Evolutionary conservation across 176 grass and related monocot species (phyloP), one percentile per base, ranked within the genome.

Genomic region (Aegilops tauschii): DNA sequence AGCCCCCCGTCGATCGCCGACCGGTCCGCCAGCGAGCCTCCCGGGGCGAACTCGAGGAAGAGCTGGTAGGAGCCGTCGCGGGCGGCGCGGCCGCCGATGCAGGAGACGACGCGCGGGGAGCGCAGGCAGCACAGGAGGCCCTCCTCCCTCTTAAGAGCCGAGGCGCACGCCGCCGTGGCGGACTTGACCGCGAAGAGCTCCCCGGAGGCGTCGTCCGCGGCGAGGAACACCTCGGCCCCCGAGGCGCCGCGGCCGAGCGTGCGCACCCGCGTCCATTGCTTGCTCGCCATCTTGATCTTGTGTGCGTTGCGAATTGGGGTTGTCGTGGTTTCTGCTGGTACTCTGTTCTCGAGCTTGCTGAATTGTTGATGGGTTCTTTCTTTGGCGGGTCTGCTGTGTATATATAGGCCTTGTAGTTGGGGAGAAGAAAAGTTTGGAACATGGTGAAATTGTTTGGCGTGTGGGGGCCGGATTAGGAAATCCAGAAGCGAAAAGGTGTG

Each of bases 1-100:
- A 98, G 87, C 0, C 86, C 80, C 18, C 54, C 54, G 18, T 8
- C 21, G 20, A 0, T 69, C 58, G 81, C 79, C 20, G 32, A 86
- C 39, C 66, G 86, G 14, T 98, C 88, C 16, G 88, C 78, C 13
- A 98, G 85, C 0, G 93, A 83, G 21, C 95, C 93, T 5, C 91
- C 91, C 0, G 91, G 66, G 32, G 93, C 95, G 82, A 90, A 98
- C 89, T 98, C 95, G 37, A 97, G 78, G 70, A 97, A 94, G 0
- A 77, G 58, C 25, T 80, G 23, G 58, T 79, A 86, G 1, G 78
- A 82, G 1, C 59, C 30, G 65, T 73, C 77, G 0, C 56, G 7
- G 0, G 25, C 31, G 2, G 1, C 56, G n/a, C 61, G 65, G 2
- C 89, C 84, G 5, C 95, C 95, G 79, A 93, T 54, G 85, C 90